Conservation (phyloP, 2,329 filamentous ascomycete genomes). For the Calycina marina region DNA sequence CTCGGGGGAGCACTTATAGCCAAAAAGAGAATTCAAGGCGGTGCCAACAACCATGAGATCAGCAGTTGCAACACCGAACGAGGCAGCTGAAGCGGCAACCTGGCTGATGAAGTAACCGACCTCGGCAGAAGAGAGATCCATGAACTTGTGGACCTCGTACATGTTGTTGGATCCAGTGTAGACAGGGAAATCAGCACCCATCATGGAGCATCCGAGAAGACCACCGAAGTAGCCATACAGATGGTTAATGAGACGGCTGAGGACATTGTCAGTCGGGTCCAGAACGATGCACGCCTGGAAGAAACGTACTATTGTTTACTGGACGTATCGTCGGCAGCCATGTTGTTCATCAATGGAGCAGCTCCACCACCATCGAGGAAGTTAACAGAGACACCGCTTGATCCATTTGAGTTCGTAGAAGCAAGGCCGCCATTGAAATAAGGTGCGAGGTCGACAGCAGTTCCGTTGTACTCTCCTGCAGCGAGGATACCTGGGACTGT, state of each 20-base stretch:
- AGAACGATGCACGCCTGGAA: too few species aligned
- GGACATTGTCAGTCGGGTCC: slow-evolving; percentile 3
- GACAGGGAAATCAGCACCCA: slow-evolving; percentile 32
- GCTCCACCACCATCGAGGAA: slow-evolving; percentile 47
- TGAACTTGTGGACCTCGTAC: slow-evolving; percentile 44
- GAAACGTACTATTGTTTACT: slow-evolving; percentile 39
- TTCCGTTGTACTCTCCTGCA: slow-evolving; percentile 32
- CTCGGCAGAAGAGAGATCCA: slow-evolving; percentile 36
- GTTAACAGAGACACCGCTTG: slow-evolving; percentile 34
- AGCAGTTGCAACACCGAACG: slow-evolving; percentile 40
- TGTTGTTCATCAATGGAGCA: slow-evolving; percentile 38
- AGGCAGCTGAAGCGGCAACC: slow-evolving; percentile 38
- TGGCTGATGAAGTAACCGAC: slow-evolving; percentile 45
- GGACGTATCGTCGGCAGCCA: slow-evolving; percentile 32
- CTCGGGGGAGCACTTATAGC: slow-evolving; percentile 31
- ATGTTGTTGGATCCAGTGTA: slow-evolving; percentile 33
- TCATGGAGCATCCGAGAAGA: slow-evolving; percentile 38
- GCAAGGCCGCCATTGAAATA: slow-evolving; percentile 42
- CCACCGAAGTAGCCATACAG: slow-evolving; percentile 47
- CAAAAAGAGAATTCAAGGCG: slow-evolving; percentile 36
- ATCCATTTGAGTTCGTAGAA: slow-evolving; percentile 36
- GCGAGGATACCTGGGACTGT: slow-evolving; percentile 42
- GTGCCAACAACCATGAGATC: slow-evolving; percentile 35
- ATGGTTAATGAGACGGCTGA: slow-evolving; percentile 38
- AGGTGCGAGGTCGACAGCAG: slow-evolving; percentile 38